A percentile compares a stretch with the other conserved stretches of the same genome.
Evolutionary conservation across 352 stramenopile genomes (phyloP).

Genomic region (Pythium aristosporum): DNA sequence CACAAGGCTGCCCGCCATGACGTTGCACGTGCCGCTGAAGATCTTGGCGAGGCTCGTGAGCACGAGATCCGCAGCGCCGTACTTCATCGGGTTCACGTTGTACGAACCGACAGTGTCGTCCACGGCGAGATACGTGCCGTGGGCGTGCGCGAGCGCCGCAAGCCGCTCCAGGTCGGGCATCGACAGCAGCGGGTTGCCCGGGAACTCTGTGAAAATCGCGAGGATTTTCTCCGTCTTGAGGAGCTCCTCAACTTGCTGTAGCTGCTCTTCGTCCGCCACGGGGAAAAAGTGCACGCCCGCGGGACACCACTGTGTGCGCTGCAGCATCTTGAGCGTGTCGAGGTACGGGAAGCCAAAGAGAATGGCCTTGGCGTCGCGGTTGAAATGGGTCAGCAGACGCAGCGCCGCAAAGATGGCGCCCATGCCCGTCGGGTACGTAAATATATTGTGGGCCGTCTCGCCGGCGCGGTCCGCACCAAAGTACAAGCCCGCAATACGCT

Average conservation of each 20-base stretch:
- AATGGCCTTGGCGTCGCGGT: conserved; percentile 59
- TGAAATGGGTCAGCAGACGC: conserved; percentile 56
- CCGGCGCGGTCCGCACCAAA: conserved; percentile 22
- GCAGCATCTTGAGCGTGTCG: conserved; percentile 92
- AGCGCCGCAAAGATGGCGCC: conserved; percentile 83
- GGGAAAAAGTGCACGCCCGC: conserved; percentile 91
- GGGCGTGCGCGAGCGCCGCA: conserved; percentile 77
- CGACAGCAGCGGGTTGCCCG: conserved; percentile 90
- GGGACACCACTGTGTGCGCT: conserved; percentile 82
- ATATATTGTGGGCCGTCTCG: conserved; percentile 40
- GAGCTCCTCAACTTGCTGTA: conserved; percentile 65
- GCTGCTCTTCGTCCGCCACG: conserved; percentile 56
- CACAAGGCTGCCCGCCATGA: conserved; percentile 91
- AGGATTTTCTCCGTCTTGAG: conserved; percentile 71
- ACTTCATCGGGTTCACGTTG: conserved; percentile 89
- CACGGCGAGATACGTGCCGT: conserved; percentile 86
- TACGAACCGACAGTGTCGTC: conserved; percentile 92
- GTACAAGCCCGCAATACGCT: conserved; percentile 61
- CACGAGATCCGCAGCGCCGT: conserved; percentile 81
- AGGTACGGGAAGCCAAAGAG: conserved; percentile 94
- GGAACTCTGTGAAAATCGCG: conserved; percentile 93
- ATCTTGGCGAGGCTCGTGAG: conserved; percentile 94
- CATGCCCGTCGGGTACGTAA: conserved; percentile 90
- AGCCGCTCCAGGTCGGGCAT: conserved; percentile 81
- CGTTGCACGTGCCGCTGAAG: conserved; percentile 88